Evolutionary conservation across 2,329 filamentous ascomycete species (phyloP), one percentile per base, ranked within the genome.

Genomic region (Aciculosporium take): DNA sequence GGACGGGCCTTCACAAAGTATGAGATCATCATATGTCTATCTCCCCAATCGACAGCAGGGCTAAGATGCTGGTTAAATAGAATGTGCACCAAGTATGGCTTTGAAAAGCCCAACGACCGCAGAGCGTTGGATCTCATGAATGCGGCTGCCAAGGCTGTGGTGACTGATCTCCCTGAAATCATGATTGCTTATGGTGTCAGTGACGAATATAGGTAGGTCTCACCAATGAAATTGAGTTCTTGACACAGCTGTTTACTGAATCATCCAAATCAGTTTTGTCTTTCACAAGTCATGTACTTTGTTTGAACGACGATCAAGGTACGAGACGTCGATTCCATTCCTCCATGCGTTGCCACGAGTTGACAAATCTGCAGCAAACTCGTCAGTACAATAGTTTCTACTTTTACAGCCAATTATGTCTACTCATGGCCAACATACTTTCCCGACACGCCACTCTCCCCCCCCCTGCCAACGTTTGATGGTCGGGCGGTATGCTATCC

Each of bases 1-100:
- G 91, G 91, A 20, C 74, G 89, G 48, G 88, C 87, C 15, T 98
- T 98, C 63, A 91, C 88, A 54, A 95, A 94, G 86, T 93, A 66
- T 13, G 21, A 17, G 9, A 12, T 25, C n/a, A 17, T 10, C 12
- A 10, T 7, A 5, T 3, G 17, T 6, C 7, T 3, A 5, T 23
- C 3, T 17, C 1, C 7, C 9, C 12, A 8, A 24, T 3, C 7
- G 17, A 21, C 17, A 2, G 6, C 10, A 9, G 28, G 18, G 10
- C 46, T 58, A 33, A 50, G 40, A 9, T 18, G 7, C 10, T 7
- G 8, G 17, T 37, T n/a, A 10, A 27, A 23, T 21, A 93, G 84
- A 55, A 77, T 95, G 51, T 88, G 85, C 46, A 71, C 76, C 47
- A 84, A 82, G 59, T 91, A 96, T 63, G 66, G 66, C 18, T 96